Evolutionary conservation across 1,139 yeast genomes (phyloP).

Genomic region (Candida sanyaensis): DNA sequence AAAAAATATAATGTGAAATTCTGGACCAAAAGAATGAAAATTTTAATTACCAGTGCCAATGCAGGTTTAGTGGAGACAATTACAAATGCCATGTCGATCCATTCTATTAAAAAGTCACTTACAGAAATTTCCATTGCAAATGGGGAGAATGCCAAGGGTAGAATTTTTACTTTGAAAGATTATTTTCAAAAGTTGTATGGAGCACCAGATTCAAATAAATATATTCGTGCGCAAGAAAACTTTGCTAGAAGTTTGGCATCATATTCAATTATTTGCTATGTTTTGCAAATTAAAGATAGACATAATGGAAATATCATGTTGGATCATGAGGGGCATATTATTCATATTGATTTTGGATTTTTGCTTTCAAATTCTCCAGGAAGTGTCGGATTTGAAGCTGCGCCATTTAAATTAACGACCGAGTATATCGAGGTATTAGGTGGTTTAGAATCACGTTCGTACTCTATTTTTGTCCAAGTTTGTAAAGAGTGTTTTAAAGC

Average conservation of each 20-base stretch:
- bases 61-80: conserved; percentile 95
- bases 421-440: conserved; percentile 90
- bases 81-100: conserved; percentile 89
- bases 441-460: conserved; percentile 65
- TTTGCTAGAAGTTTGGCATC: conserved; percentile 87
- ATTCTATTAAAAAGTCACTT: conserved; percentile 88
- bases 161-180: conserved; percentile 70
- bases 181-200: conserved; percentile 81
- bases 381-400: conserved; percentile 94
- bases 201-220: conserved; percentile 47
- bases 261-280: conserved; percentile 84
- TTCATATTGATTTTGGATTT: conserved; percentile 96
- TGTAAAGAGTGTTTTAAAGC: conserved; percentile 74
- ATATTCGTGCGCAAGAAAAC: conserved; percentile 73
- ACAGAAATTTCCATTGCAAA: conserved; percentile 69
- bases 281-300: conserved; percentile 89
- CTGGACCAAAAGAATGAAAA: conserved; percentile 94
- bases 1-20: conserved; percentile 60
- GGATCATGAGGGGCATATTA: conserved; percentile 91
- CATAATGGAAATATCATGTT: conserved; percentile 96
- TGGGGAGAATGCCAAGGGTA: conserved; percentile 69
- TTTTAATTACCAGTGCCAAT: conserved; percentile 83
- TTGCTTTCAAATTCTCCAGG: conserved; percentile 93
- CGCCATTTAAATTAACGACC: conserved; percentile 87
- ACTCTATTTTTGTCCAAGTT: conserved; percentile 55